Evolutionary conservation across 2,329 filamentous ascomycete genomes (phyloP).

Genomic region (Aspergillus transmontanensis): DNA sequence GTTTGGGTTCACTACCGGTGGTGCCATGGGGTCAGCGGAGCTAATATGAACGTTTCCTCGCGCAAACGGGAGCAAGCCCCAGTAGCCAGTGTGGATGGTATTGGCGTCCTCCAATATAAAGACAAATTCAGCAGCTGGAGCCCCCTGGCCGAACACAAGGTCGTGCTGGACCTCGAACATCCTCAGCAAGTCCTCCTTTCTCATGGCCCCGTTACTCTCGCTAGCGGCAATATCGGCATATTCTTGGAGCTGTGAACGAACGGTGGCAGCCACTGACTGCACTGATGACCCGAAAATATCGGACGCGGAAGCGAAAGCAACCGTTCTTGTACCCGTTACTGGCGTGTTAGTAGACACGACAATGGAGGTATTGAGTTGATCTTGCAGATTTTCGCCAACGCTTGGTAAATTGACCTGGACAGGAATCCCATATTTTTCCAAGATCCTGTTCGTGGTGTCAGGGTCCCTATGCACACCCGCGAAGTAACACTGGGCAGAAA

Average conservation of each 20-base stretch:
- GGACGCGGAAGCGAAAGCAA: conserved; percentile 23
- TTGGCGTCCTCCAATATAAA: conserved; percentile 20
- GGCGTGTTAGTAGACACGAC: conserved; percentile 14
- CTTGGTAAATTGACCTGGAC: conserved; percentile 34
- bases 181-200: conserved; percentile 21
- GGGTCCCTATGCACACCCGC: neutral
- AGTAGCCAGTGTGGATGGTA: conserved; percentile 26
- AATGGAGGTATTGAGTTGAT: conserved; percentile 39
- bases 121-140: conserved; percentile 33
- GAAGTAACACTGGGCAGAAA: neutral
- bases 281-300: conserved; percentile 28
- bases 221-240: conserved; percentile 24
- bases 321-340: conserved; percentile 18
- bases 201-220: conserved; percentile 18
- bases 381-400: conserved; percentile 55
- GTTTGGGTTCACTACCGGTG: conserved; percentile 33
- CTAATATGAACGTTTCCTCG: conserved; percentile 33
- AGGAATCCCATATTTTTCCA: conserved; percentile 28
- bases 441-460: conserved; percentile 20
- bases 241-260: conserved; percentile 21
- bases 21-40: conserved; percentile 25
- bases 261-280: conserved; percentile 17
- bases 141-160: conserved; percentile 27
- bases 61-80: conserved; percentile 34
- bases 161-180: conserved; percentile 33